Base-by-base conservation (phyloP, 768 basidiomycete species). In the Trametes cubensis region DNA sequence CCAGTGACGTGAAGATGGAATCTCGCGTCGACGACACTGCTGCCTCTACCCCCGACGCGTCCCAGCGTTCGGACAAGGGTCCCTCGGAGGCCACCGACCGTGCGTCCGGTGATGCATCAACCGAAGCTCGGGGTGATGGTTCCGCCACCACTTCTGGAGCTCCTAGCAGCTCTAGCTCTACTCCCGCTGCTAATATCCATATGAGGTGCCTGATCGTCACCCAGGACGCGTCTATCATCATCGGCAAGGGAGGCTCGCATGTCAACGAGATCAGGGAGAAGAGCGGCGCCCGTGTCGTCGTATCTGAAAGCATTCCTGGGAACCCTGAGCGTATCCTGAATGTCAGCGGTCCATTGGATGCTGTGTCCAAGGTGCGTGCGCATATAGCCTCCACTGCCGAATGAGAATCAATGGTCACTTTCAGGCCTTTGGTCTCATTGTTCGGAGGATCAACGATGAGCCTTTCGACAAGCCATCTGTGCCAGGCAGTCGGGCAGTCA, bases 171-270 rank as follows among this genome's bases (percentile, higher is more conserved):
- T 80, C 84, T 17, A 70, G 79, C 2, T 68, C 77, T 2, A 77
- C 86, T 13, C 89, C 90, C 25, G 86, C 91, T 18, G 88, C 90
- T 34, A 87, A 86, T 76, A 99, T 99, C 69, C 91, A 95, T 71
- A 96, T 99, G 94, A 88, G 96, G 48, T 95, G 94, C 74, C 81
- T 99, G 70, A 99, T 99, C 72, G 97, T 99, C 69, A 98, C 97
- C 11, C 95, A 98, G 77, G 97, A 99, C 77, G 97, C 97, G 14
- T 95, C 94, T 57, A 96, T 99, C 77, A 98, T 98, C 79, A 99
- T 99, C 67, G 97, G 97, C 40, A 94, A 94, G 77, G 91, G 81
- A 52, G 96, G 96, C 66, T 85, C 90, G 46, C 97, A 98, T 77
- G 95, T 99, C 68, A 98, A 97, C 70, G 97, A 99, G 76, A 98